These are phyloP conservation scores for Neurospora crassa DNA, from an alignment of 2,329 filamentous ascomycete genomes.

Conservation along the genomic window DNA sequence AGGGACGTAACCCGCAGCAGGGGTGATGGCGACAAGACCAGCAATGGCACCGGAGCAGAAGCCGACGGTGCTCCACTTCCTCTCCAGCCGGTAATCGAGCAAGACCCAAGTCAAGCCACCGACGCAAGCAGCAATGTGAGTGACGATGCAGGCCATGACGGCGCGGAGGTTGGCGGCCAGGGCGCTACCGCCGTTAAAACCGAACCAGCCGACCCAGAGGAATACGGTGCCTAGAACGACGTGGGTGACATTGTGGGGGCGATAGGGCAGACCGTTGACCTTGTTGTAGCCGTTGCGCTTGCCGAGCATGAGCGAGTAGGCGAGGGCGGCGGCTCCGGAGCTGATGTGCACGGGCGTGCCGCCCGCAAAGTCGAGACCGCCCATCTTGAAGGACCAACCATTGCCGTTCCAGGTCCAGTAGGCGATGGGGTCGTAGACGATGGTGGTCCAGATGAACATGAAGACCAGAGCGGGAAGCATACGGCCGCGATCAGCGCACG, in stretches of 20 bases:
- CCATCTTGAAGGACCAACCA: slow-evolving; percentile 61
- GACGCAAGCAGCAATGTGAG: slow-evolving; percentile 74
- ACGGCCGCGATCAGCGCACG: slow-evolving; percentile 51
- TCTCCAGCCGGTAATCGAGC: slow-evolving; percentile 82
- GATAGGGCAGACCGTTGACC: slow-evolving; percentile 53
- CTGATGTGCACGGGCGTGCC: slow-evolving; percentile 69
- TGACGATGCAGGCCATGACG: slow-evolving; percentile 81
- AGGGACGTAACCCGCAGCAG: slow-evolving; percentile 72
- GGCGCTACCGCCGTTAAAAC: slow-evolving; percentile 85
- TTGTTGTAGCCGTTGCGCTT: slow-evolving; percentile 55
- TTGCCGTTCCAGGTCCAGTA: slow-evolving; percentile 72
- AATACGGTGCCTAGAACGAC: slow-evolving; percentile 65
- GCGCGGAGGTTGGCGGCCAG: slow-evolving; percentile 76
- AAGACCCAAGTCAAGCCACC: slow-evolving; percentile 78
- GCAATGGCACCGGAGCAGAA: slow-evolving; percentile 88
- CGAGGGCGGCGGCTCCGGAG: slow-evolving; percentile 61
- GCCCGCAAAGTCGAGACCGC: slow-evolving; percentile 65
- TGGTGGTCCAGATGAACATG: slow-evolving; percentile 61
- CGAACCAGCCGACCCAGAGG: slow-evolving; percentile 89
- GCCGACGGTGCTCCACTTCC: slow-evolving; percentile 87
- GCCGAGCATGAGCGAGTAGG: slow-evolving; percentile 65
- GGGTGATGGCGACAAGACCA: slow-evolving; percentile 79
- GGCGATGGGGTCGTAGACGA: slow-evolving; percentile 64
- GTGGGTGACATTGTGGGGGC: slow-evolving; percentile 64
- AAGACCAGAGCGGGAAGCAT: slow-evolving; percentile 54